Evolutionary conservation across 768 basidiomycete genomes (phyloP).

Genomic region (Podaxis carcinomalis): DNA sequence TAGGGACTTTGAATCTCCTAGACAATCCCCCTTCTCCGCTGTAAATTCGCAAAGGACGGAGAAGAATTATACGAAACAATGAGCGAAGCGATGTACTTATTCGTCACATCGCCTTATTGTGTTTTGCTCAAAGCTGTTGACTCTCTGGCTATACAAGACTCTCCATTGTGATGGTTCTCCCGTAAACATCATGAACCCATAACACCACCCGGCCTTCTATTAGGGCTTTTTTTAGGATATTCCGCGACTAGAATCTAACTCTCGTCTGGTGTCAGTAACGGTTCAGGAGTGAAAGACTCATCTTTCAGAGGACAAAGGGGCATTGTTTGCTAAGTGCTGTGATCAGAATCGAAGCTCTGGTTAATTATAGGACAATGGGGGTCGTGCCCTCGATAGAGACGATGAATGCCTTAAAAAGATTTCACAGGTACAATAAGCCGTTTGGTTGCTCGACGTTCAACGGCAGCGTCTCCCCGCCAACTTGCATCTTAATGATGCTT

Average conservation of each 20-base stretch:
- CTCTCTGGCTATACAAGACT: background rate
- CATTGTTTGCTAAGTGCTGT: background rate
- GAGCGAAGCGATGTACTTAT: background rate
- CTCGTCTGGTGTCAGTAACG: background rate
- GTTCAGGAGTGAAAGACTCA: constrained; percentile 3
- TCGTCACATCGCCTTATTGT: background rate
- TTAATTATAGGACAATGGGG: constrained; percentile 6
- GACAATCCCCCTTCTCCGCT: background rate
- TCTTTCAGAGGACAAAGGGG: constrained; percentile 2
- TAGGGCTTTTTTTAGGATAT: background rate
- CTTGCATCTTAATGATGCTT: background rate
- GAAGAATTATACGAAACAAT: background rate
- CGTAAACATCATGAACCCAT: background rate
- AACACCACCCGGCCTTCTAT: background rate
- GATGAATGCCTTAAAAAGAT: background rate
- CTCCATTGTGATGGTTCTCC: background rate
- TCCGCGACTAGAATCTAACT: background rate
- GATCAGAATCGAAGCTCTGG: constrained; percentile 4
- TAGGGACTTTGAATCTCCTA: background rate
- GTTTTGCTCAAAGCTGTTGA: background rate
- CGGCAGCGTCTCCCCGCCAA: background rate
- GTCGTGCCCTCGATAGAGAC: background rate
- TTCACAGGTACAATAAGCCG: too few relatives aligned
- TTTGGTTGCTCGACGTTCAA: background rate
- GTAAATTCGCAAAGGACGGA: background rate